A percentile compares a stretch with the other conserved stretches of the same genome.
phyloP scores from a whole-genome alignment of 2,329 filamentous ascomycete species.

The Diplodia scrobiculata region DNA sequence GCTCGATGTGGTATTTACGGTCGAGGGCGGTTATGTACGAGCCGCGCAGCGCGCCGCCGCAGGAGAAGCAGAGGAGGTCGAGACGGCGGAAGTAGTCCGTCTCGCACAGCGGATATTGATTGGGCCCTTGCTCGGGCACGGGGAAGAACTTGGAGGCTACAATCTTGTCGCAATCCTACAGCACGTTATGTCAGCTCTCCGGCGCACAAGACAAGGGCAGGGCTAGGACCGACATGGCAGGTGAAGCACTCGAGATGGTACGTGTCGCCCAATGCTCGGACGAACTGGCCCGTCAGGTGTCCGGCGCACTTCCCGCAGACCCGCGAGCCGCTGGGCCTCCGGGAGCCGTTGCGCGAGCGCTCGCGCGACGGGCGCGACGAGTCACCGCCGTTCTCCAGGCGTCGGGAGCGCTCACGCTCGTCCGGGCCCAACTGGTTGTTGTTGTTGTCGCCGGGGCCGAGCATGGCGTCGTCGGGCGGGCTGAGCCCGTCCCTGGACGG shows the following conservation, averaged over 20 bases:
- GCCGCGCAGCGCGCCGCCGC: conserved; percentile 86
- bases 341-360: conserved; percentile 40
- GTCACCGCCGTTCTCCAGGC: conserved; percentile 37
- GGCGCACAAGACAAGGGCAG: conserved; percentile 26
- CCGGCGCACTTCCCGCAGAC: conserved; percentile 82
- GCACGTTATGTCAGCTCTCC: conserved; percentile 29
- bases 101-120: conserved; percentile 94
- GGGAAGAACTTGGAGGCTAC: conserved; percentile 99
- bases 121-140: conserved; percentile 83
- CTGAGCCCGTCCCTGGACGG: conserved; percentile 25
- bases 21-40: conserved; percentile 98
- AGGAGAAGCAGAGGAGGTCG: conserved; percentile 86
- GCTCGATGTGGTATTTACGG: conserved; percentile 97
- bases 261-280: conserved; percentile 87
- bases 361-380: conserved; percentile 37
- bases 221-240: conserved; percentile 71
- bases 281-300: conserved; percentile 89
- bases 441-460: conserved; percentile 24
- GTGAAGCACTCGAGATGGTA: conserved; percentile 98
- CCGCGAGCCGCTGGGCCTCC: conserved; percentile 43
- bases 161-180: conserved; percentile 90
- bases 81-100: conserved; percentile 95
- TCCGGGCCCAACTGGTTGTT: conserved; percentile 26
- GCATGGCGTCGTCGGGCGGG: conserved; percentile 14
- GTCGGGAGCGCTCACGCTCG: conserved; percentile 31